Base-by-base conservation (phyloP, 441 rosid genomes). In the Macaranga tanarius region DNA sequence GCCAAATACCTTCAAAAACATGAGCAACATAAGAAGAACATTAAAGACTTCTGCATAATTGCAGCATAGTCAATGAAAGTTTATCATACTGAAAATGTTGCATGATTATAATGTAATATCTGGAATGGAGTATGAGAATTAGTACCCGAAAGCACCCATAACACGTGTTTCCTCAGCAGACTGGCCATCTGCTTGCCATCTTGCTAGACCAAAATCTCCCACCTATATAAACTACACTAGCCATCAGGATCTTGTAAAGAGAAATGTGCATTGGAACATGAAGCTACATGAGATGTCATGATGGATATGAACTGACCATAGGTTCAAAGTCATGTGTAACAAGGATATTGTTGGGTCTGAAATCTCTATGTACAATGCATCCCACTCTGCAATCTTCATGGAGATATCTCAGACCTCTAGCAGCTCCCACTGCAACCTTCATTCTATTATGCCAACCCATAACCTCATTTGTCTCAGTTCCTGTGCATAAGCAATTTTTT, bases 311-410 rank as follows among this genome's bases (percentile, higher is more conserved):
- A 67, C 67, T 76, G 65, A 84, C 91, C 89, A 87, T 79, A 23
- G 89, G 84, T 61, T 84, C 89, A 54, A 79, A 87, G 58, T 87
- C 87, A 81, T 87, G 91, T 38, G 91, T 87, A 40, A 87, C 84
- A 59, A 87, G 86, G 77, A 87, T 79, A 72, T 84, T 84, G 60
- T 70, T 83, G 48, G 91, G 89, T 73, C 88, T 75, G 71, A 87
- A 79, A 72, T 86, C 89, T 62, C 91, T 69, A 56, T 87, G 91
- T 26, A 82, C 80, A 69, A 87, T 86, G 81, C 89, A 84, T 2
- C 91, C 91, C 1, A 84, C 89, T 77, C 89, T 71, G 59, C 89
- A 87, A 70, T 87, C 91, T 77, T 87, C 89, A 62, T 87, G 89
- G 34, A 87, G 86, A 74, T 85, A 87, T 68, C 86, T 73, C 75